phyloP scores from a whole-genome alignment of 2,329 filamentous ascomycete genomes.

The Ophiocordyceps australis region DNA sequence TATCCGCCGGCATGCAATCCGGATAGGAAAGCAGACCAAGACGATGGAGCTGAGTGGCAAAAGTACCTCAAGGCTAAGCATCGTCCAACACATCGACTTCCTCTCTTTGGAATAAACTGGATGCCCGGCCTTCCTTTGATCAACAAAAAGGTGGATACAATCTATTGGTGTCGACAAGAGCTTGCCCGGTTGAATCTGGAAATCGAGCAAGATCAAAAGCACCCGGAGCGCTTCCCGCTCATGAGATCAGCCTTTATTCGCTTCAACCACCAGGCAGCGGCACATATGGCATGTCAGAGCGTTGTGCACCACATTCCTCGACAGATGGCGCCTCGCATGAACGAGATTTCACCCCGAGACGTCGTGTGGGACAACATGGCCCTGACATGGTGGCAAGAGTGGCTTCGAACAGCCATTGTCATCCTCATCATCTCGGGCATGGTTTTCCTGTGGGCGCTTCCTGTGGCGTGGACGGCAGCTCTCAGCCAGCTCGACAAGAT shows the following conservation, averaged over 20 bases:
- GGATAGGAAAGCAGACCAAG: constrained; percentile 36
- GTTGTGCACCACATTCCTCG: constrained; percentile 80
- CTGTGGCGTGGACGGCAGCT: constrained; percentile 73
- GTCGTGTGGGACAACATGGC: constrained; percentile 97
- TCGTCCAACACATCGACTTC: constrained; percentile 67
- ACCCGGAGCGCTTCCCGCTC: constrained; percentile 69
- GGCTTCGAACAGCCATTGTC: constrained; percentile 51
- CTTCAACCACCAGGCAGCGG: constrained; percentile 93
- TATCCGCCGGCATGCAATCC: constrained; percentile 49
- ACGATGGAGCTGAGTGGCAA: constrained; percentile 56
- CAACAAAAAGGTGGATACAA: constrained; percentile 85
- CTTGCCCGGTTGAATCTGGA: constrained; percentile 77
- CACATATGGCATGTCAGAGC: constrained; percentile 94
- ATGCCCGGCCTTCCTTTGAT: constrained; percentile 63
- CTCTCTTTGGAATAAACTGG: constrained; percentile 44
- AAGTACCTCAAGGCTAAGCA: constrained; percentile 68
- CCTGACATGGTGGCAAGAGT: constrained; percentile 83
- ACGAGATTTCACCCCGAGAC: constrained; percentile 88
- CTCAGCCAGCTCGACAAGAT: constrained; percentile 62
- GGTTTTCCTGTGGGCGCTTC: constrained; percentile 77
- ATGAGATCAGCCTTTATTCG: constrained; percentile 98
- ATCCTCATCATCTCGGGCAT: constrained; percentile 50
- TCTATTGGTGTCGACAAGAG: constrained; percentile 77
- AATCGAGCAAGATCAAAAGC: constrained; percentile 76
- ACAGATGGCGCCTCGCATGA: constrained; percentile 78